Evolutionary conservation across 768 basidiomycete genomes (phyloP).

Genomic region (Amanita rimosa): DNA sequence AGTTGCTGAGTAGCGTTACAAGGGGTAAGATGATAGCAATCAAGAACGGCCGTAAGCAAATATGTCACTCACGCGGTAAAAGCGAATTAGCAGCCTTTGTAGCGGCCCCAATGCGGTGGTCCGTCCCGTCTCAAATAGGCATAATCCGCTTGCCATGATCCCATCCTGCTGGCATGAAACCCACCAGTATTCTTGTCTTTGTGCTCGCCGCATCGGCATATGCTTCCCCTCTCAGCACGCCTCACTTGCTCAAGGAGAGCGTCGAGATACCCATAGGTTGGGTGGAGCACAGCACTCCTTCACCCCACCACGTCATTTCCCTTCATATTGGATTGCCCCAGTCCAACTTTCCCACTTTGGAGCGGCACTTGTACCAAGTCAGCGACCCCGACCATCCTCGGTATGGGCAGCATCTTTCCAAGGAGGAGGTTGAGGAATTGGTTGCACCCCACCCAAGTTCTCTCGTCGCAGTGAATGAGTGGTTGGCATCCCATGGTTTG

Average conservation of each 20-base stretch:
- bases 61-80: too few species aligned
- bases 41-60: too few species aligned
- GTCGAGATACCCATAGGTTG: conserved; percentile 34
- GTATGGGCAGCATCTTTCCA: conserved; percentile 48
- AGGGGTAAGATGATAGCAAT: too few species aligned
- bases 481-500: conserved; percentile 49
- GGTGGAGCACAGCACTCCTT: conserved; percentile 31
- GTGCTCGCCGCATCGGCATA: conserved; percentile 11
- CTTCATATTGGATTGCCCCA: conserved; percentile 50
- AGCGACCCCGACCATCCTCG: conserved; percentile 42
- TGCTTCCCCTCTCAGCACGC: conserved; percentile 11
- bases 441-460: conserved; percentile 49
- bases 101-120: too few species aligned
- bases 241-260: conserved; percentile 18
- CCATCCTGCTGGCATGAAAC: too few species aligned
- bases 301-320: conserved; percentile 32
- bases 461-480: conserved; percentile 41
- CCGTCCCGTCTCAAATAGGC: too few species aligned
- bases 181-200: not conserved
- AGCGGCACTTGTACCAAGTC: conserved; percentile 41
- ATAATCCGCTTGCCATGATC: too few species aligned
- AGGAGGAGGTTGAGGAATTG: conserved; percentile 53
- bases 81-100: too few species aligned
- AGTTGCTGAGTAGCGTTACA: too few species aligned
- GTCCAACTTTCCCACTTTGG: conserved; percentile 33